A percentile compares a stretch with the other conserved stretches of the same genome.
Evolutionary conservation across 2,329 filamentous ascomycete genomes (phyloP).

Genomic region (Colletotrichum salicis): DNA sequence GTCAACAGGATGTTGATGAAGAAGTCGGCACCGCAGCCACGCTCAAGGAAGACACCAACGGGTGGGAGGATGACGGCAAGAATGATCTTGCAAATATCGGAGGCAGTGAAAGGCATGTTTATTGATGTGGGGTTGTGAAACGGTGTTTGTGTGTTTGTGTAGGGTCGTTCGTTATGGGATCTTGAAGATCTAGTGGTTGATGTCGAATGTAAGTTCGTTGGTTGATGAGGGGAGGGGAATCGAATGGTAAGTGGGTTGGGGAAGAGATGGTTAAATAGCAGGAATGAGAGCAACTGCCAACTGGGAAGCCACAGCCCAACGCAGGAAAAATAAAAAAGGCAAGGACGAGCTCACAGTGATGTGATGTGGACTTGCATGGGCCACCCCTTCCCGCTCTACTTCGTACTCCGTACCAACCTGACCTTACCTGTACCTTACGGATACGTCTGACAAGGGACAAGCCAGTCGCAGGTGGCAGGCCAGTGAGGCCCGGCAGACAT

Average conservation of each 20-base stretch:
- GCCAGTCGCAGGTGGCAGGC: slow-evolving; percentile 27
- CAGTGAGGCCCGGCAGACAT: slow-evolving; percentile 11
- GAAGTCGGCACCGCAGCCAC: slow-evolving; percentile 86
- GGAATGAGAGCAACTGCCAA: slow-evolving; percentile 1
- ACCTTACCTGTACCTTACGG: slow-evolving; percentile 18
- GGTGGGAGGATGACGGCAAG: slow-evolving; percentile 91
- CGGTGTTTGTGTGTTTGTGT: slow-evolving; percentile 7
- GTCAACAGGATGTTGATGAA: slow-evolving; percentile 94
- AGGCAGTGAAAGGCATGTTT: slow-evolving; percentile 68
- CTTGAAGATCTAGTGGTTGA: slow-evolving; percentile 6
- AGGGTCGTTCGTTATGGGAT: slow-evolving; percentile 19
- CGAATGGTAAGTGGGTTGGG: slow-evolving; percentile 15
- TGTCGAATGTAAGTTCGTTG: slow-evolving; percentile 17
- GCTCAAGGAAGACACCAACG: slow-evolving; percentile 93
- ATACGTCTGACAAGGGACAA: slow-evolving; percentile 34
- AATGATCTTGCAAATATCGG: slow-evolving; percentile 76
- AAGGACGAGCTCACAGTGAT: slow-evolving; percentile 35
- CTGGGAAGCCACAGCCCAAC: not conserved
- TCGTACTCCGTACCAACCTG: not conserved
- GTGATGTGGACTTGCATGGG: slow-evolving; percentile 37
- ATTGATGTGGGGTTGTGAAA: slow-evolving; percentile 2
- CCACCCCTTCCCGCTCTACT: slow-evolving; percentile 29
- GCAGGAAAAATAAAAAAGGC: not conserved
- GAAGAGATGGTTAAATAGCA: slow-evolving; percentile 22
- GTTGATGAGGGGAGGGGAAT: slow-evolving; percentile 13